These are phyloP conservation scores for Aureobasidium subglaciale DNA, from an alignment of 2,329 filamentous ascomycete genomes.

Conservation along the genomic window DNA sequence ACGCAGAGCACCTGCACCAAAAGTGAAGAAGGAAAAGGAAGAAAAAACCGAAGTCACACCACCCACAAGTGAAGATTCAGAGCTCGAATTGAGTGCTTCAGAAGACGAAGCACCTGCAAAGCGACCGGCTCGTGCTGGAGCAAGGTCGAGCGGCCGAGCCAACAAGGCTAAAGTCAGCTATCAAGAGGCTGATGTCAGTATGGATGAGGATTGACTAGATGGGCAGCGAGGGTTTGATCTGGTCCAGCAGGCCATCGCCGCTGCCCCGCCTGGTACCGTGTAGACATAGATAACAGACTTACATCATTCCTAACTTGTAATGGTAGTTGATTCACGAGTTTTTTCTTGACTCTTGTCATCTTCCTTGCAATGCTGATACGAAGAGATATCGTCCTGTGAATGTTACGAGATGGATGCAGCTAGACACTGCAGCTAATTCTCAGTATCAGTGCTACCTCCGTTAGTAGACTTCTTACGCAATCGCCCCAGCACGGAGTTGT, in stretches of 20 bases:
- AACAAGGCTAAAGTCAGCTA: constrained; percentile 22
- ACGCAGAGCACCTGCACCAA: constrained; percentile 18
- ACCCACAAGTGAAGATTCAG: constrained; percentile 32
- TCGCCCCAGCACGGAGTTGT: no score
- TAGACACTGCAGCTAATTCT: no score
- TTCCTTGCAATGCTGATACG: no score
- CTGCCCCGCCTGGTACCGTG: not conserved
- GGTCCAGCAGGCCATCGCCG: constrained; percentile 2
- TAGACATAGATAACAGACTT: no score
- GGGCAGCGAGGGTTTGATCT: constrained; percentile 4
- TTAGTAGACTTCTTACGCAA: no score
- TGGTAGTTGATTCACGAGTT: no score
- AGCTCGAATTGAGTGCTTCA: constrained; percentile 29
- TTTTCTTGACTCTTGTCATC: no score
- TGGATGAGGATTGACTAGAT: constrained; percentile 14
- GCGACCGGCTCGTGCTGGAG: constrained; percentile 6
- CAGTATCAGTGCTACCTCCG: no score
- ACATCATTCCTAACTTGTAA: no score
- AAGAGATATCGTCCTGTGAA: no score
- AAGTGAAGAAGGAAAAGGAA: constrained; percentile 24
- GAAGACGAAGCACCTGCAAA: constrained; percentile 4
- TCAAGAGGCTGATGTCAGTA: constrained; percentile 20
- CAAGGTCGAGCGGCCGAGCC: constrained; percentile 18
- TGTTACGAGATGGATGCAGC: no score
- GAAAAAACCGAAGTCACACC: constrained; percentile 37